Base-by-base conservation (phyloP, 345 rosid species). In the Eucalyptus erythrocorys region DNA sequence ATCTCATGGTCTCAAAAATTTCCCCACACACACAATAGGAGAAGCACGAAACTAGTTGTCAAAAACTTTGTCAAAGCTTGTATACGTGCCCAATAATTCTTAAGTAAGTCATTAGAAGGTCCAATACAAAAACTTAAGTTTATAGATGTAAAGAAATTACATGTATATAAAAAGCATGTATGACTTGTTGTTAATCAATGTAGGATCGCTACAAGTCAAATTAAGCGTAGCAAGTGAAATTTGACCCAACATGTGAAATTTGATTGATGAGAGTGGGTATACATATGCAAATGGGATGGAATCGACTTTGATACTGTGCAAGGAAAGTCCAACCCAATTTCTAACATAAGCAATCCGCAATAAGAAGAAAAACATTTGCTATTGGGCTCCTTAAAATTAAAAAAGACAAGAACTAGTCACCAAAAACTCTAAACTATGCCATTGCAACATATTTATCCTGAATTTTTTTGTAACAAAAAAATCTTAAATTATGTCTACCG, bases 91-190 rank as follows among this genome's bases (percentile, higher is more conserved):
- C 4, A 15, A 30, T 13, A 64, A 64, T 32, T 64, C 37, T 7
- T 64, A 64, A 30, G 34, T 61, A 61, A 64, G 37, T 32, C 34
- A 30, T 64, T n/a, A 30, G 19, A 64, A 30, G 71, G 37, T 64
- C 34, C 34, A 6, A n/a, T 14, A 64, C 19, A 64, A 64, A 64
- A 64, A n/a, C 71, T n/a, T 14, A 30, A 64, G 37, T 7, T 64
- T 64, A n/a, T 64, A n/a, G 19, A 14, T 14, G 0, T 30, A n/a
- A 14, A 2, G 3, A 64, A 8, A 64, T 2, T 0, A 64, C 76
- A n/a, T 30, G 5, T 6, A 64, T n/a, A n/a, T n/a, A 14, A 64
- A 64, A 64, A 64, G 19, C 10, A n/a, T 64, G 17, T 15, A 59
- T 27, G 68, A 27, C 19, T 4, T 2, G 5, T 64, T n/a, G 40